Conservation (phyloP, 257 asterid genomes). For the Catharanthus roseus region DNA sequence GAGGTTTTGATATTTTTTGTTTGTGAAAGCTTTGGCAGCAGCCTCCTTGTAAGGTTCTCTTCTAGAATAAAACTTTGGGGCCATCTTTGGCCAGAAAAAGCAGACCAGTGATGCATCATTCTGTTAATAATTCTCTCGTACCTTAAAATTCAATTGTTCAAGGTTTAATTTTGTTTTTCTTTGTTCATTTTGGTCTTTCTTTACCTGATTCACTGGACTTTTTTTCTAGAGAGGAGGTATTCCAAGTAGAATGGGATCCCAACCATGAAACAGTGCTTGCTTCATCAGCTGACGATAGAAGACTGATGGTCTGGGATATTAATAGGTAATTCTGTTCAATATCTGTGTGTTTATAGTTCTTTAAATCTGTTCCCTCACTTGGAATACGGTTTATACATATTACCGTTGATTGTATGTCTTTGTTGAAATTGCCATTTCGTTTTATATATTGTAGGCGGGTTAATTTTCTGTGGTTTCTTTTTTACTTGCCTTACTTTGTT, state of each 20-base stretch:
- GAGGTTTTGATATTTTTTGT: not conserved
- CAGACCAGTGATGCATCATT: not conserved
- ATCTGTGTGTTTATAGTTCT: not conserved
- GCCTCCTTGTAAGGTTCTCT: not conserved
- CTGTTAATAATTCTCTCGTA: not conserved
- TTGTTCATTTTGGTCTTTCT: not conserved
- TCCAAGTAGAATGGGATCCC: conserved; percentile 99
- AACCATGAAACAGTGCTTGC: conserved; percentile 91
- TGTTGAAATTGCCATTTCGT: no score
- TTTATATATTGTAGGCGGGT: no score
- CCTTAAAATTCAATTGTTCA: not conserved
- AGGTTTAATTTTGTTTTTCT: not conserved
- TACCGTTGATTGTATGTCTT: not conserved
- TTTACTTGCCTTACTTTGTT: no score
- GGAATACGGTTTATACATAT: not conserved
- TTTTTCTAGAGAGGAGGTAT: conserved; percentile 73
- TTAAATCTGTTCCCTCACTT: not conserved
- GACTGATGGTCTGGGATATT: conserved; percentile 96
- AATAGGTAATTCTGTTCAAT: conserved; percentile 47
- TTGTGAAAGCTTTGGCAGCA: not conserved
- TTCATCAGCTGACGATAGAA: conserved; percentile 87
- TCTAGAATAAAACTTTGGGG: not conserved
- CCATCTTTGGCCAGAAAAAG: not conserved
- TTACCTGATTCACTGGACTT: conserved; percentile 5
- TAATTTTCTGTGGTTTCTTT: no score